phyloP scores from a whole-genome alignment of 768 basidiomycete genomes.

The Mycena pura region DNA sequence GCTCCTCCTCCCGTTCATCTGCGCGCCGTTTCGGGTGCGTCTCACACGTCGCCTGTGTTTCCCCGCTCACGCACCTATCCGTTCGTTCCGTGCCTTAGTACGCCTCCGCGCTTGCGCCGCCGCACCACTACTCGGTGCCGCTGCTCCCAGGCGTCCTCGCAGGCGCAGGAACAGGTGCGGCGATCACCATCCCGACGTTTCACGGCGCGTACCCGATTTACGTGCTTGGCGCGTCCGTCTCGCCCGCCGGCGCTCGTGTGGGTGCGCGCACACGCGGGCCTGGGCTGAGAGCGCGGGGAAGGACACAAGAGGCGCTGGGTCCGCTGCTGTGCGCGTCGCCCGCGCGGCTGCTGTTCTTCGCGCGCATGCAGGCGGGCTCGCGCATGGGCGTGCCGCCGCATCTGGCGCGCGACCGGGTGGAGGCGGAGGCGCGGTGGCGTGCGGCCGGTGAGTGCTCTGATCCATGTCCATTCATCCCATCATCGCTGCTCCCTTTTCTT shows the following conservation, averaged over 20 bases:
- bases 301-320: not conserved
- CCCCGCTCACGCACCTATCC: no score
- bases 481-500: not conserved
- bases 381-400: constrained; percentile 38
- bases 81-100: no score
- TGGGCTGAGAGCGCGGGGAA: not conserved
- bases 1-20: constrained; percentile 17
- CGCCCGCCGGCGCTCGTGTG: no score
- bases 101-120: constrained; percentile 18
- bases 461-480: not conserved
- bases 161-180: not conserved
- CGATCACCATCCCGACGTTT: constrained; percentile 16
- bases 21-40: constrained; percentile 23
- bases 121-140: constrained; percentile 24
- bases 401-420: constrained; percentile 14
- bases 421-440: constrained; percentile 29
- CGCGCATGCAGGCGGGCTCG: constrained; percentile 43
- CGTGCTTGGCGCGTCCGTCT: not conserved
- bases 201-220: constrained; percentile 19
- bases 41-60: not conserved
- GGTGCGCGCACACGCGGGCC: not conserved
- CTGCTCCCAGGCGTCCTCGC: constrained; percentile 4
- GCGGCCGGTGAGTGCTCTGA: not conserved
- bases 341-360: constrained; percentile 52
- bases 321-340: constrained; percentile 46